These are phyloP conservation scores for Arctium minus DNA, from an alignment of 129 eudicot genomes.

Conservation along the genomic window DNA sequence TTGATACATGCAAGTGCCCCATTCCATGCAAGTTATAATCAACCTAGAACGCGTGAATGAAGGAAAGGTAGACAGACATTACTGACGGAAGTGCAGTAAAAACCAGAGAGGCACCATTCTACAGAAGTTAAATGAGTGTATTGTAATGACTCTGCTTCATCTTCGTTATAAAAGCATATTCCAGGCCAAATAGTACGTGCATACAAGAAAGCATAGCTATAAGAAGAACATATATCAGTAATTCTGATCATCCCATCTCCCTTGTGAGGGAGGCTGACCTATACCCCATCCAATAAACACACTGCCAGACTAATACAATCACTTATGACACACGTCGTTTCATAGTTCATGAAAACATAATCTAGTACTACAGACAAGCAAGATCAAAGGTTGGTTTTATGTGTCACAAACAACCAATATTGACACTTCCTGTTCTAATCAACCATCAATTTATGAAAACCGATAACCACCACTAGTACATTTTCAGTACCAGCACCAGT, in stretches of 20 bases:
- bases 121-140: background rate
- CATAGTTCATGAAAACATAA: background rate
- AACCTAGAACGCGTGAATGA: slow-evolving; percentile 34
- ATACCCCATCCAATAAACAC: too few relatives aligned
- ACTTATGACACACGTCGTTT: too few relatives aligned
- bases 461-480: background rate
- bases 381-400: background rate
- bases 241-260: too few relatives aligned
- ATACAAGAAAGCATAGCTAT: background rate
- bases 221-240: background rate
- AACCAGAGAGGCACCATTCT: background rate
- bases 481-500: background rate
- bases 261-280: too few relatives aligned
- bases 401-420: background rate
- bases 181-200: background rate
- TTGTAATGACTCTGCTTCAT: background rate
- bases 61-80: background rate
- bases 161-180: background rate
- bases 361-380: background rate
- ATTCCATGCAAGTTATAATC: slow-evolving; percentile 93
- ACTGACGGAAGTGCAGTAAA: background rate
- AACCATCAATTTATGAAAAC: background rate
- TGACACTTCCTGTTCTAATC: background rate
- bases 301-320: too few relatives aligned
- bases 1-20: slow-evolving; percentile 91